Evolutionary conservation across 371 early-diverging fungal genomes (phyloP), one percentile per base, ranked within the genome.

Genomic region (Mucor velutinosus): DNA sequence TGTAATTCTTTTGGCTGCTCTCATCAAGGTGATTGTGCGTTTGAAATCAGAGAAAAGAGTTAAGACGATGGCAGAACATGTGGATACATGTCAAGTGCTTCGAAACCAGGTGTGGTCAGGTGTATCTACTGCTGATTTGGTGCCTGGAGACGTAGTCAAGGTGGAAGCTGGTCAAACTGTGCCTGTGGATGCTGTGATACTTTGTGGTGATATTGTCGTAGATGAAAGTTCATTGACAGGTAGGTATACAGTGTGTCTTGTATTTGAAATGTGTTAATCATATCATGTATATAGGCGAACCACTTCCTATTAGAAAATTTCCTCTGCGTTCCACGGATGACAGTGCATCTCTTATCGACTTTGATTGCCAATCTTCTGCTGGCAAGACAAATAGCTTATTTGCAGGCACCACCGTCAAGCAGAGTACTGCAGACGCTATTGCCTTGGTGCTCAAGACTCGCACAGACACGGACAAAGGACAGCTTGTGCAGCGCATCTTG

Each of bases 401-500:
- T 63, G 68, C 82, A 5, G 82, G 82, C 4, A 82, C 82, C 0
- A 81, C 77, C 3, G 58, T 79, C 53, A 66, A 72, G 21, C 80
- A 81, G 49, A 60, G 71, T 14, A 66, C 55, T 7, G 12, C 33
- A 0, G 12, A 56, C 17, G 81, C 83, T 10, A 51, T 41, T 4
- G 71, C 71, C 21, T 73, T 94, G 41, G 95, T 94, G 0, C 67
- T 86, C 43, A 81, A 79, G 58, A 96, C 94, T 8, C 92, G 95
- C 7, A 92, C 93, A 37, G 70, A 82, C 45, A 94, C 95, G 0
- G 85, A 91, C 41, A 92, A 92, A 70, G 97, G 97, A 12, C 78
- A 86, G 58, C 81, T 96, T 7, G 83, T 97, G 12, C 87, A 87
- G 62, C 87, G 90, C 67, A 94, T 97, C 56, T 69, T 94, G 41